phyloP scores from a whole-genome alignment of 805 yeast genomes.

The Barnettozyma siamensis region DNA sequence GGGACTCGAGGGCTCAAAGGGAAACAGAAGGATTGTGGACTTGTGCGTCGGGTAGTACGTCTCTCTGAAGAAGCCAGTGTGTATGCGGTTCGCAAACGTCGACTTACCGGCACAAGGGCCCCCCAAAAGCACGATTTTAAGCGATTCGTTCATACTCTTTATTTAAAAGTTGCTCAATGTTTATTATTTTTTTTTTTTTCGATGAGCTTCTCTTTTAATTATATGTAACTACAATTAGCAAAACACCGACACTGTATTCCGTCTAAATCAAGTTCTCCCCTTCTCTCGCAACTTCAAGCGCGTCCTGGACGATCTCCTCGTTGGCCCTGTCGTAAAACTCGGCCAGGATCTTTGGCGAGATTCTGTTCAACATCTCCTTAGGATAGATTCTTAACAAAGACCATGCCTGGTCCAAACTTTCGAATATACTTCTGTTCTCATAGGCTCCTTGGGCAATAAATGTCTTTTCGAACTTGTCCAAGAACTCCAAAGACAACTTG shows the following conservation, averaged over 20 bases:
- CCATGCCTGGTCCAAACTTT: constrained; percentile 98
- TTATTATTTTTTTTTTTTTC: too few relatives aligned
- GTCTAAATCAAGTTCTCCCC: constrained; percentile 29
- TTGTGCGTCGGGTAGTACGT: constrained; percentile 71
- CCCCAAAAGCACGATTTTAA: constrained; percentile 57
- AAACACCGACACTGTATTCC: too few relatives aligned
- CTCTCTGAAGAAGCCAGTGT: constrained; percentile 47
- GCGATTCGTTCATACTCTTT: constrained; percentile 9
- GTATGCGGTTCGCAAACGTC: constrained; percentile 44
- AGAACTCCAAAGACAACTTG: constrained; percentile 92
- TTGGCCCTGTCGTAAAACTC: constrained; percentile 92
- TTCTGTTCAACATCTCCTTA: constrained; percentile 96
- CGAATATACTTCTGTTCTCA: constrained; percentile 91
- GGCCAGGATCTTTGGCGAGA: constrained; percentile 91
- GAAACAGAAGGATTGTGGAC: constrained; percentile 53
- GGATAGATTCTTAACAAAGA: constrained; percentile 96
- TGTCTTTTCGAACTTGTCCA: constrained; percentile 95
- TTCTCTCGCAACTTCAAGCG: constrained; percentile 30
- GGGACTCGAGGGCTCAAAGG: constrained; percentile 39
- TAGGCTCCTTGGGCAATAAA: constrained; percentile 96
- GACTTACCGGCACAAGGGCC: constrained; percentile 58
- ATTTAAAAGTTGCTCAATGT: too few relatives aligned
- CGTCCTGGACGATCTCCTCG: constrained; percentile 50
- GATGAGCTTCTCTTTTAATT: too few relatives aligned
- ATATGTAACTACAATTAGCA: too few relatives aligned